A percentile compares a stretch with the other conserved stretches of the same genome.
Evolutionary conservation across 805 yeast genomes (phyloP).

Genomic region (Brettanomyces sp.): DNA sequence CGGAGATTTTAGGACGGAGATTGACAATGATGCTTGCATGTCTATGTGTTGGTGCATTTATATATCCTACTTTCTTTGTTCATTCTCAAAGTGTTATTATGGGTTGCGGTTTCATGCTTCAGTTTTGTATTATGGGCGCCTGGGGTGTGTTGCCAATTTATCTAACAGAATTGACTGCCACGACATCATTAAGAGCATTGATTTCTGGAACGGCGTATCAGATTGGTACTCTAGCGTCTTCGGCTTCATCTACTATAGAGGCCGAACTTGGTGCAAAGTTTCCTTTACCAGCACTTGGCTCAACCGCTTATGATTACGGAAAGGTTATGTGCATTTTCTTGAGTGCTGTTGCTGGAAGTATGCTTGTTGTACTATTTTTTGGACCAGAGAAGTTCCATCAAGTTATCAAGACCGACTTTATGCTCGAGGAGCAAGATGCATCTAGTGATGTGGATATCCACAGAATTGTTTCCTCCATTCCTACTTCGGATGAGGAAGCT

Average conservation of each 20-base stretch:
- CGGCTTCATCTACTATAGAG: conserved; percentile 66
- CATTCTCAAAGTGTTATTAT: conserved; percentile 35
- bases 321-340: conserved; percentile 61
- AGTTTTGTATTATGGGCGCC: conserved; percentile 59
- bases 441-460: conserved; percentile 1
- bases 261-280: conserved; percentile 50
- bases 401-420: conserved; percentile 5
- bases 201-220: conserved; percentile 58
- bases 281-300: conserved; percentile 33
- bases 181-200: conserved; percentile 53
- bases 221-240: conserved; percentile 62
- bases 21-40: conserved; percentile 42
- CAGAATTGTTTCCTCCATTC: conserved; percentile 2
- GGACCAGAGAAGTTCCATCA: conserved; percentile 7
- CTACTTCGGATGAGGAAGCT: background rate
- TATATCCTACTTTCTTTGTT: conserved; percentile 53
- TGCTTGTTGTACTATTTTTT: conserved; percentile 26
- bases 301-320: conserved; percentile 47
- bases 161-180: conserved; percentile 50
- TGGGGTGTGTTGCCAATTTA: conserved; percentile 72
- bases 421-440: conserved; percentile 2
- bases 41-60: conserved; percentile 45
- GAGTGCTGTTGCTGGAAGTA: conserved; percentile 51
- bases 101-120: conserved; percentile 49
- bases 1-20: conserved; percentile 54